Evolutionary conservation across 768 basidiomycete genomes (phyloP).

Genomic region (Punctularia strigosozonata): DNA sequence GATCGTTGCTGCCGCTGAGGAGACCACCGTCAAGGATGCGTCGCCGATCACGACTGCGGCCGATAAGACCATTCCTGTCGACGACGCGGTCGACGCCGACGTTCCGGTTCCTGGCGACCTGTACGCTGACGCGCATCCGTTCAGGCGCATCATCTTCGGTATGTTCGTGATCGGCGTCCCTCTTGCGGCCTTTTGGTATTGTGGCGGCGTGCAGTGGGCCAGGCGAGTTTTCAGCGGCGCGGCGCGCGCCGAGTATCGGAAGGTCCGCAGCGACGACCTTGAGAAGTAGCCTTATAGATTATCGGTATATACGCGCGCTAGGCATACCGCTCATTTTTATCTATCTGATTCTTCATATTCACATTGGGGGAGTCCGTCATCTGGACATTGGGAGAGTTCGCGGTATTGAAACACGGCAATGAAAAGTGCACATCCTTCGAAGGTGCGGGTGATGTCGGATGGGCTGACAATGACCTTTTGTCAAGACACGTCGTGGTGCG

Average conservation of each 20-base stretch:
- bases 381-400: too few species aligned
- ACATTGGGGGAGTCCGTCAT: too few species aligned
- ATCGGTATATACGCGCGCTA: too few species aligned
- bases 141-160: constrained; percentile 22
- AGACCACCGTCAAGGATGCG: constrained; percentile 9
- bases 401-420: too few species aligned
- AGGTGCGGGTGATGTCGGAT: too few species aligned
- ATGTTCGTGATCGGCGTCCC: constrained; percentile 32
- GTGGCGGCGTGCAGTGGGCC: constrained; percentile 39
- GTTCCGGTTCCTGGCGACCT: constrained; percentile 9
- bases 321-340: not conserved
- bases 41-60: not conserved
- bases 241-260: constrained; percentile 28
- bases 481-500: too few species aligned
- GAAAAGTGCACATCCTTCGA: too few species aligned
- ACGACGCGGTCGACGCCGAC: constrained; percentile 4
- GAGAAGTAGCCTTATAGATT: constrained; percentile 27
- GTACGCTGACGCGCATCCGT: constrained; percentile 10
- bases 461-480: too few species aligned
- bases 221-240: constrained; percentile 26
- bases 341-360: too few species aligned
- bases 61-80: not conserved
- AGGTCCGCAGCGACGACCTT: constrained; percentile 35
- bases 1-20: constrained; percentile 6
- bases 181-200: constrained; percentile 33